These are phyloP conservation scores for Pilatotrama ljubarskyi DNA, from an alignment of 768 basidiomycete species.

Conservation along the genomic window DNA sequence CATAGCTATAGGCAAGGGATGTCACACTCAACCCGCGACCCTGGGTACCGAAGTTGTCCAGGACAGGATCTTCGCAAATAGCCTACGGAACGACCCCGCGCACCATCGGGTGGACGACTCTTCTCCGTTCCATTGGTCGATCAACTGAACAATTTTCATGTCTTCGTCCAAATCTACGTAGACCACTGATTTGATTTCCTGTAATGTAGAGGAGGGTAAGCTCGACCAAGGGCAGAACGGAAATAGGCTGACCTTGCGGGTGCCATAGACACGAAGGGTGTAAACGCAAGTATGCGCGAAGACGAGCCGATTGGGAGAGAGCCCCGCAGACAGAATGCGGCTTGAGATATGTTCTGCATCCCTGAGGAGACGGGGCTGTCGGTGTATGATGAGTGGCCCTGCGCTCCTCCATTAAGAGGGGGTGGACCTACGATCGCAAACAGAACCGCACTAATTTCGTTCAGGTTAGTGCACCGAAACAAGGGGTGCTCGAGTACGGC, in stretches of 20 bases:
- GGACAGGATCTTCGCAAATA: slow-evolving; percentile 51
- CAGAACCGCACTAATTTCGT: slow-evolving; percentile 43
- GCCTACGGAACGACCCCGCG: slow-evolving; percentile 45
- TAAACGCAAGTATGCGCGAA: slow-evolving; percentile 64
- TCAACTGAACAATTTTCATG: slow-evolving; percentile 56
- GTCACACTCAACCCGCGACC: not conserved
- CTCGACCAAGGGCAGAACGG: no score
- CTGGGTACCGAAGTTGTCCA: slow-evolving; percentile 58
- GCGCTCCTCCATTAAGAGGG: not conserved
- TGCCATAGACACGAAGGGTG: slow-evolving; percentile 49
- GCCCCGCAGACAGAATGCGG: slow-evolving; percentile 61
- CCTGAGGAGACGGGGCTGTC: slow-evolving; percentile 55
- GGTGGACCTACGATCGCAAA: slow-evolving; percentile 46
- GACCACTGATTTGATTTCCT: slow-evolving; percentile 63
- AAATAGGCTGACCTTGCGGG: slow-evolving; percentile 45
- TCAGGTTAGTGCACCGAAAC: slow-evolving; percentile 48
- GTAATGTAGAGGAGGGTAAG: not conserved
- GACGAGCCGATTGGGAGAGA: slow-evolving; percentile 58
- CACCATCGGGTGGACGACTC: slow-evolving; percentile 52
- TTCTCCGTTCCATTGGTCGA: slow-evolving; percentile 62
- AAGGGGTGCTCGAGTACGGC: slow-evolving; percentile 62
- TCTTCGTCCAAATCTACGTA: slow-evolving; percentile 65
- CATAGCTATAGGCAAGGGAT: no score
- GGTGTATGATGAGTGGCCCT: not conserved
- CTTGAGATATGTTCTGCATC: slow-evolving; percentile 49